A percentile compares a stretch with the other conserved stretches of the same genome.
phyloP scores from a whole-genome alignment of 2,329 filamentous ascomycete species.

The Cordyceps cicadae region DNA sequence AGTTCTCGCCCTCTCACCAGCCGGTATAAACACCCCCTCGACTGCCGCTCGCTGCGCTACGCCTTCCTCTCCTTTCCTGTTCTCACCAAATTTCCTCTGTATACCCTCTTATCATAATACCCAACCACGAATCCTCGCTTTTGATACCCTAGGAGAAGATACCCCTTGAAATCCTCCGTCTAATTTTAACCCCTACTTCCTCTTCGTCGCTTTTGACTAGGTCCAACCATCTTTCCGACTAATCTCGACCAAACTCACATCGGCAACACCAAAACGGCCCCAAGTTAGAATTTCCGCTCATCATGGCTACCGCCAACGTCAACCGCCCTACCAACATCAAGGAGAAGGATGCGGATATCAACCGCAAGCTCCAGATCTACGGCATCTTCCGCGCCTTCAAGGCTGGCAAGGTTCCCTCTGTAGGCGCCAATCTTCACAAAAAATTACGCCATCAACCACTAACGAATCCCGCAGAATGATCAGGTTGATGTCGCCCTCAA shows the following conservation, averaged over 20 bases:
- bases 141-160: slow-evolving; percentile 8
- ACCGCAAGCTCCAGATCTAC: slow-evolving; percentile 89
- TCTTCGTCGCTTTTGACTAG: slow-evolving; percentile 3
- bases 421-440: slow-evolving; percentile 36
- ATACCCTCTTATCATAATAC: slow-evolving; percentile 13
- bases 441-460: slow-evolving; percentile 5
- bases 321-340: slow-evolving; percentile 67
- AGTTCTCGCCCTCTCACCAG: slow-evolving; percentile 1
- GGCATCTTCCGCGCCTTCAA: slow-evolving; percentile 82
- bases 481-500: slow-evolving; percentile 94
- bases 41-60: background rate
- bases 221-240: background rate
- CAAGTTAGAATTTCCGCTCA: slow-evolving; percentile 8
- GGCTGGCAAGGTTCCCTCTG: slow-evolving; percentile 82
- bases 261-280: background rate
- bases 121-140: slow-evolving; percentile 1
- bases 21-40: slow-evolving; percentile 12
- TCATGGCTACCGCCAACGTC: slow-evolving; percentile 36
- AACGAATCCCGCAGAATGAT: slow-evolving; percentile 55
- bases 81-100: background rate
- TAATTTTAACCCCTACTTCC: slow-evolving; percentile 7
- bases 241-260: background rate
- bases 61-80: background rate
- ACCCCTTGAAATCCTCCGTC: background rate
- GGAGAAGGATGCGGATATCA: slow-evolving; percentile 78